Evolutionary conservation across 2,329 filamentous ascomycete genomes (phyloP), one percentile per base, ranked within the genome.

Genomic region (Fusarium lyarnte): DNA sequence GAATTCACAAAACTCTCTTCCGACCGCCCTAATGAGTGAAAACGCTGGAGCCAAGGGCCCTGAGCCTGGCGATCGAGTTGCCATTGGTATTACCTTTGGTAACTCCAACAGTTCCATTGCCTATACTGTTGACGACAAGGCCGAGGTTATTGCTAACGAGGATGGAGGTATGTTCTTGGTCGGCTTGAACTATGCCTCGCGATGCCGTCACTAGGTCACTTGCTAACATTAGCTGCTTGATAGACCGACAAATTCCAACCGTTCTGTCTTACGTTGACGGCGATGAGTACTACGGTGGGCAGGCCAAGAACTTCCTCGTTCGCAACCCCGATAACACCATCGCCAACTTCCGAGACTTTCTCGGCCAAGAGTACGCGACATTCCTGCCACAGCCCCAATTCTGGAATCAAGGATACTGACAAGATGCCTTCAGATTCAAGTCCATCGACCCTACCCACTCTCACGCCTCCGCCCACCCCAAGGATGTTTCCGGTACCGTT

Each of bases 51-150:
- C 79, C 66, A 82, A 83, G 79, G 84, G 82, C 79, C 81, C 84
- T 69, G 84, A 86, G 83, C 89, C 89, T 57, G 84, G 83, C 76
- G 87, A 91, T 77, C 87, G 90, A 78, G 86, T 88, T 79, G 94
- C 92, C 81, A 98, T 99, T 84, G 96, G 96, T 82, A 94, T 99
- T 81, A 93, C 95, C 76, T 98, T 98, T 87, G 96, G 96, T 85
- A 99, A 98, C 87, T 95, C 94, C 70, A 97, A 97, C 91, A 97
- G 94, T 86, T 98, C 94, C 69, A 98, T 99, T 85, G 95, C 95
- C 78, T 94, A 91, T 82, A 97, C 95, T 51, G 89, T 92, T 70
- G 95, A 98, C 80, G 95, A 97, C 84, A 97, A 97, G 87, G 92
- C 94, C 74, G 94, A 98, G 82, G 95, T 99, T 73, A 98, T 99